A percentile compares a stretch with the other conserved stretches of the same genome.
Evolutionary conservation across 2,329 filamentous ascomycete genomes (phyloP).

Genomic region (Xylariaceae sp.): DNA sequence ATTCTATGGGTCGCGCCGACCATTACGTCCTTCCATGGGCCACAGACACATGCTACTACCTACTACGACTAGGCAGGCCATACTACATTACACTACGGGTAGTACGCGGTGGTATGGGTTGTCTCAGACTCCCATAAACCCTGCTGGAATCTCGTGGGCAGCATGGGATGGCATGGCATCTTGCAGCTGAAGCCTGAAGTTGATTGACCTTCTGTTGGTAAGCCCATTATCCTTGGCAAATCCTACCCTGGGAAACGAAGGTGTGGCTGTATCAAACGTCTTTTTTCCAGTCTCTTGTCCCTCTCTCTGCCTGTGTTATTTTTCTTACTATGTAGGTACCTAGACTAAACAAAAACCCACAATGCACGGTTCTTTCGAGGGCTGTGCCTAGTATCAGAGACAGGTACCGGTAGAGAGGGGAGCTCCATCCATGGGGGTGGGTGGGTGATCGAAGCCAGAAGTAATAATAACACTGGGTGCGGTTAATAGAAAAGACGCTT

Average conservation of each 20-base stretch:
- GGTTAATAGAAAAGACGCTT: constrained; percentile 12
- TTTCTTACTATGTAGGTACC: constrained; percentile 4
- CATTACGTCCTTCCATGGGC: background rate
- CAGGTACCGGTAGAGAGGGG: background rate
- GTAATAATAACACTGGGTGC: constrained; percentile 12
- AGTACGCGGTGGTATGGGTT: background rate
- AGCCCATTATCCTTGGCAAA: constrained; percentile 15
- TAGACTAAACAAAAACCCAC: background rate
- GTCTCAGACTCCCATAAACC: constrained; percentile 16
- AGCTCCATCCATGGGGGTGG: background rate
- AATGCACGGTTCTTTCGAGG: constrained; percentile 20
- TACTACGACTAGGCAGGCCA: background rate
- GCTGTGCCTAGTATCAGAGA: constrained; percentile 3
- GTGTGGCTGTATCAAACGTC: constrained; percentile 5
- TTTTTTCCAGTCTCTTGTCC: background rate
- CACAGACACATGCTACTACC: background rate
- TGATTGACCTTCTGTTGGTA: constrained; percentile 7
- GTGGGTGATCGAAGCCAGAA: background rate
- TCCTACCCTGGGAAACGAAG: constrained; percentile 12
- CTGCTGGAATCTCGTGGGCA: constrained; percentile 8
- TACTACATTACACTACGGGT: background rate
- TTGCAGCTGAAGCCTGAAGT: constrained; percentile 16
- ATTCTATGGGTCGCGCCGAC: constrained; percentile 4
- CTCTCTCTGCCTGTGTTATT: no score
- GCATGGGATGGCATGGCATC: constrained; percentile 3